A percentile compares a stretch with the other conserved stretches of the same genome.
phyloP scores from a whole-genome alignment of 768 basidiomycete genomes.

The Termitomyces sp. region DNA sequence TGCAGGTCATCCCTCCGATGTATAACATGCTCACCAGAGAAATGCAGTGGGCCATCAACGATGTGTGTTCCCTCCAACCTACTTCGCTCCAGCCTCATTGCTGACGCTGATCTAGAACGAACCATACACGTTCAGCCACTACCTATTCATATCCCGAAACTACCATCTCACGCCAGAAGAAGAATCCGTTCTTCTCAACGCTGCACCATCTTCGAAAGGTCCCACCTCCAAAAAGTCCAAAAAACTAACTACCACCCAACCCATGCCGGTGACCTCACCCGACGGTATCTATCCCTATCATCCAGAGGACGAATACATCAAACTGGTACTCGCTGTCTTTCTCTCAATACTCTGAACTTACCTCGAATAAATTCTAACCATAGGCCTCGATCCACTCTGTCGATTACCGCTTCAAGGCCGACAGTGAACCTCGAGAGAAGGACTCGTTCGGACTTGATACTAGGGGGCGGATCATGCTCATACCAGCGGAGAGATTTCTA shows the following conservation, averaged over 20 bases:
- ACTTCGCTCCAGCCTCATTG: not conserved
- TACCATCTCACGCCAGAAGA: conserved; percentile 73
- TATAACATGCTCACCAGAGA: conserved; percentile 86
- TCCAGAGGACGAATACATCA: conserved; percentile 76
- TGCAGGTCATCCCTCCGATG: conserved; percentile 88
- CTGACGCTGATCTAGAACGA: conserved; percentile 31
- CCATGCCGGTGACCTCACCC: conserved; percentile 19
- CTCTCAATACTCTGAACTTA: not conserved
- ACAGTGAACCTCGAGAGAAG: conserved; percentile 44
- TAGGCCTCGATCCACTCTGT: conserved; percentile 16
- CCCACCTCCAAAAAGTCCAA: conserved; percentile 33
- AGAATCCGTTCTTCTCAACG: conserved; percentile 46
- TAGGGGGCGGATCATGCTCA: conserved; percentile 58
- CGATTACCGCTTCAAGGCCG: conserved; percentile 44
- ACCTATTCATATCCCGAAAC: conserved; percentile 70
- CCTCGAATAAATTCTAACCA: too few relatives aligned
- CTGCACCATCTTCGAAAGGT: conserved; percentile 22
- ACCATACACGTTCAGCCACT: conserved; percentile 68
- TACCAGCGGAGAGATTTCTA: conserved; percentile 38
- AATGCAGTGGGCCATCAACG: conserved; percentile 62
- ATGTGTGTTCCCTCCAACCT: conserved; percentile 35
- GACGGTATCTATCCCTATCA: conserved; percentile 70
- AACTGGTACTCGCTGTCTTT: conserved; percentile 36
- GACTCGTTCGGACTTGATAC: conserved; percentile 73
- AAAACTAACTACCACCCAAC: conserved; percentile 15